Conservation (phyloP, 768 basidiomycete species). For the Coprinopsis marcescibilis region DNA sequence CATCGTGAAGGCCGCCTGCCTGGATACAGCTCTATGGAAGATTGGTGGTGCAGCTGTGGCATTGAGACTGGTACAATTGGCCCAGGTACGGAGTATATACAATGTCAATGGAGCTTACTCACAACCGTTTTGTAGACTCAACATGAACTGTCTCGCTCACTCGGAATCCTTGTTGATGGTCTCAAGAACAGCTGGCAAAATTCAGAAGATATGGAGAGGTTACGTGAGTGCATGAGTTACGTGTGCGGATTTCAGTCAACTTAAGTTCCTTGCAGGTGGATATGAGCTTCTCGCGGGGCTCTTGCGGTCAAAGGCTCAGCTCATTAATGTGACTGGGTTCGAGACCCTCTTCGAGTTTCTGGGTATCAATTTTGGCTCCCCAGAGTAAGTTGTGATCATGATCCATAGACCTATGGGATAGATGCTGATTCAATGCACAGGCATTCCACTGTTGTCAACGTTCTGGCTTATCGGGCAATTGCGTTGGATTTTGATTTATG, state of each 20-base stretch:
- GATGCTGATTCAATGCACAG: conserved; percentile 30
- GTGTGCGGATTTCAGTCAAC: not conserved
- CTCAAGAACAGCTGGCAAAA: conserved; percentile 86
- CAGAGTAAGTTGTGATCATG: conserved; percentile 54
- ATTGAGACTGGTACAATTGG: conserved; percentile 69
- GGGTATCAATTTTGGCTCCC: conserved; percentile 75
- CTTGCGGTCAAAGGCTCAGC: conserved; percentile 59
- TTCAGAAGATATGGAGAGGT: conserved; percentile 89
- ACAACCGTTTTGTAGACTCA: conserved; percentile 41
- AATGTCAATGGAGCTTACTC: not conserved
- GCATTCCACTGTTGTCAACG: conserved; percentile 76
- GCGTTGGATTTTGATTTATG: conserved; percentile 91
- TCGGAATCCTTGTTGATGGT: conserved; percentile 71
- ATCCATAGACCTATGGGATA: not conserved
- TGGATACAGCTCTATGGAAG: conserved; percentile 76
- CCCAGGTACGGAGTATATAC: conserved; percentile 43
- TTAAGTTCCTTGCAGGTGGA: conserved; percentile 48
- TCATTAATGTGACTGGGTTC: conserved; percentile 77
- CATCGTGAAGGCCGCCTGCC: conserved; percentile 50
- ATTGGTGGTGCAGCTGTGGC: conserved; percentile 77
- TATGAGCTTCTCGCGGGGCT: conserved; percentile 82
- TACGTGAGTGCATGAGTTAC: conserved; percentile 47
- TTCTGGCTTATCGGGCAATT: conserved; percentile 74
- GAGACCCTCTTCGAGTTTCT: conserved; percentile 83
- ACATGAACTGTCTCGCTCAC: conserved; percentile 69